Evolutionary conservation across 75 land plant species (phyloP).

Genomic region (Cunninghamia lanceolata): DNA sequence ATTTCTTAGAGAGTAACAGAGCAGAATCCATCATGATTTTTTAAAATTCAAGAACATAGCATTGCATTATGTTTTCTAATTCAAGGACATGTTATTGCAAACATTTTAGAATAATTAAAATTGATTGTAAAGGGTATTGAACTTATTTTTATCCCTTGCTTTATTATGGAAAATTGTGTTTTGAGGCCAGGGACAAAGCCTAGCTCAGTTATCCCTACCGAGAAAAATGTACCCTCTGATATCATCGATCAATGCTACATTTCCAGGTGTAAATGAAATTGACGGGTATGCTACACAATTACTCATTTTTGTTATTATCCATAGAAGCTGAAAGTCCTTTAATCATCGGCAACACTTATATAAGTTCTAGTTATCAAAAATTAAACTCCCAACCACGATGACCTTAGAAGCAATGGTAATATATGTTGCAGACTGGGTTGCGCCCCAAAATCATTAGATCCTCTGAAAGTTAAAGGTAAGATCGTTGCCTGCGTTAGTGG

Average conservation of each 20-base stretch:
- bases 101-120: background rate
- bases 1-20: background rate
- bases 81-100: background rate
- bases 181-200: slow-evolving; percentile 20
- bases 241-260: slow-evolving; percentile 5
- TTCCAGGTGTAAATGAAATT: background rate
- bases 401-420: background rate
- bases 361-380: background rate
- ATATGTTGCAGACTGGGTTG: slow-evolving; percentile 34
- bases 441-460: slow-evolving; percentile 24
- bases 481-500: slow-evolving; percentile 45
- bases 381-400: background rate
- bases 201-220: background rate
- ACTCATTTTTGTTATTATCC: background rate
- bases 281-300: slow-evolving; percentile 4
- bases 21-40: background rate
- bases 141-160: background rate
- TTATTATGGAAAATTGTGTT: background rate
- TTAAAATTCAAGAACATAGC: no score
- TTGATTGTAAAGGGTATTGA: background rate
- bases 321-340: background rate
- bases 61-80: background rate
- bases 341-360: background rate
- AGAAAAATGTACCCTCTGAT: slow-evolving; percentile 20
- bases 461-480: slow-evolving; percentile 43